Conservation (phyloP, 331 rosid species). For the Dryas integrifolia region DNA sequence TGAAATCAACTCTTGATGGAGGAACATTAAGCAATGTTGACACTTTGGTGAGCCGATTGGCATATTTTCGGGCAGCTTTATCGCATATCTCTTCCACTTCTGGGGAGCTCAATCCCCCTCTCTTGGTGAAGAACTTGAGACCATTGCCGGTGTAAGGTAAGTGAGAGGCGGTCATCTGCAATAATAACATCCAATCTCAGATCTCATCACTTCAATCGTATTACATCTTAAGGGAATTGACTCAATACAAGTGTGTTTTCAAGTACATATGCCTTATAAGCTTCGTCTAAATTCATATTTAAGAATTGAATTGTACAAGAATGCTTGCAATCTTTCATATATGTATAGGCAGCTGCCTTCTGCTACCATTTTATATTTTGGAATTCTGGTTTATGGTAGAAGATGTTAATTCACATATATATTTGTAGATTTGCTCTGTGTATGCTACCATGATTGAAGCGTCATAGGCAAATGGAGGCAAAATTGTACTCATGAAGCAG, state of each 20-base stretch:
- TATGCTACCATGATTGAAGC: constrained; percentile 82
- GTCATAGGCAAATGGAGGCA: constrained; percentile 66
- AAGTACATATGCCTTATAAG: not conserved
- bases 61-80: constrained; percentile 71
- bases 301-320: too few relatives aligned
- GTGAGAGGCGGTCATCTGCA: constrained; percentile 95
- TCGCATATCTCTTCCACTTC: constrained; percentile 80
- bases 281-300: too few relatives aligned
- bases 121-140: constrained; percentile 77
- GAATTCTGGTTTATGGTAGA: not conserved
- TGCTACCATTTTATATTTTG: not conserved
- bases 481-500: constrained; percentile 89
- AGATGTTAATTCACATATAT: not conserved
- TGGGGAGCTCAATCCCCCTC: constrained; percentile 65
- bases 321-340: too few relatives aligned
- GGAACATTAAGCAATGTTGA: constrained; percentile 50
- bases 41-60: constrained; percentile 60
- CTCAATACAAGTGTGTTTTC: not conserved
- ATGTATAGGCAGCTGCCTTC: too few relatives aligned
- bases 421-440: not conserved
- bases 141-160: constrained; percentile 88
- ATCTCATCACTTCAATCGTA: not conserved
- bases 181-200: not conserved
- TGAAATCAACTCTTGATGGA: constrained; percentile 68
- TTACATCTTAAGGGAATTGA: not conserved